Base-by-base conservation (phyloP, 768 basidiomycete genomes). In the Pulveroboletus sp. region DNA sequence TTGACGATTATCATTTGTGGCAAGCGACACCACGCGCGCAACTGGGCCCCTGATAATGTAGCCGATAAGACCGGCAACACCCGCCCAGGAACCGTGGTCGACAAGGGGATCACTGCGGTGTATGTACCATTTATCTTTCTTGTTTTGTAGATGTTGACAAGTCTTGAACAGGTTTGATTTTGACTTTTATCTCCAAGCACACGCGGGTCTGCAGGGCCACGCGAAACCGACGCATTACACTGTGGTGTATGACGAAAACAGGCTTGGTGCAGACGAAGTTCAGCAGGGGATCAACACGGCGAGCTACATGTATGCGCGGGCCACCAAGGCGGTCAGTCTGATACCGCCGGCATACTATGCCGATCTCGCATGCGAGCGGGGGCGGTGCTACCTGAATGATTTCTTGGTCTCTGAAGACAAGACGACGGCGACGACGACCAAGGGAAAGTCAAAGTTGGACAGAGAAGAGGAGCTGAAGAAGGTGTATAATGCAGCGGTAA, bases 291-390 rank as follows among this genome's bases (percentile, higher is more conserved):
- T 86, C 0, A 78, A 91, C 59, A 72, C 80, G 45, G 67, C 75
- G 13, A 82, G 81, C 56, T 91, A 90, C 59, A 71, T 88, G 13
- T 94, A 88, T 56, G 89, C 85, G 1, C 79, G 90, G 5, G 89
- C 90, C 1, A 94, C 89, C 4, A 85, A 87, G 57, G 85, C 89
- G 0, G 91, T 94, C 25, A 89, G 86, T 60, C 71, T 92, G 20
- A 75, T 90, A 11, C 88, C 90, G 0, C 77, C 88, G 0, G 88
- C 88, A 0, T 89, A 89, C 60, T 90, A 89, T 56, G 85, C 87
- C 7, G 88, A 91, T 66, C 67, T 91, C 43, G 90, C 87, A 1
- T 90, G 88, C 62, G 89, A 92, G 66, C 73, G 90, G 10, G 90
- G 85, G 0, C 69, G 89, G 32, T 85, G 75, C 60, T 92, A 90